Evolutionary conservation across 2,329 filamentous ascomycete genomes (phyloP), one percentile per base, ranked within the genome.

Genomic region (Aureobasidium sp.): DNA sequence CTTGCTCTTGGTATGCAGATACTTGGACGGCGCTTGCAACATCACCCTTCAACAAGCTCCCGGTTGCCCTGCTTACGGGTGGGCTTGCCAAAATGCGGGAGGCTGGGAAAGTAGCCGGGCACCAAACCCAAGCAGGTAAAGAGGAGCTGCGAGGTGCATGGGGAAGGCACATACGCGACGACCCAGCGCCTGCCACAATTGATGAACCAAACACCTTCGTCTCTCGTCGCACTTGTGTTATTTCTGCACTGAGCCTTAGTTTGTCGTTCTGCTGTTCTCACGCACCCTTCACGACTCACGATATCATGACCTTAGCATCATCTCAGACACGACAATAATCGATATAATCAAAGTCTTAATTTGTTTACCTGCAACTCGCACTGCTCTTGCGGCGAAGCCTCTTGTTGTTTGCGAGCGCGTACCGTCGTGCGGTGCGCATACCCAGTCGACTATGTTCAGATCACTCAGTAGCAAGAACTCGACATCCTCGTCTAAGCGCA

Each of bases 391-490:
- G 53, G 53, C 46, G 53, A 57, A 57, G 53, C 53, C 41, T 57
- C 27, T 24, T 17, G 27, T 29, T 20, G 29, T 57, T 29, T 17
- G n/a, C 41, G 51, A 57, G 29, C 39, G 39, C 53, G 10, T 34
- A 27, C 27, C 24, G 39, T 37, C 39, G n/a, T 15, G 5, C 8
- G 27, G n/a, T 7, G 17, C 53, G 24, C 53, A 43, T n/a, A 26
- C 17, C 4, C 43, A 34, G 26, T 36, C 63, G 59, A 56, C 43
- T 48, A 66, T 66, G 64, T 64, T 64, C 56, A 56, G 63, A 34
- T 60, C 63, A 26, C 52, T 62, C 9, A 59, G 64, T 39, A 63
- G 64, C 48, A 74, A 73, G 65, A 72, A 70, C 69, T 70, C 71
- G 34, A 15, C 44, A 10, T 65, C 64, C 32, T 63, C 61, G 8